Evolutionary conservation across 2,329 filamentous ascomycete species (phyloP), one percentile per base, ranked within the genome.

Genomic region (Fusarium sp.): DNA sequence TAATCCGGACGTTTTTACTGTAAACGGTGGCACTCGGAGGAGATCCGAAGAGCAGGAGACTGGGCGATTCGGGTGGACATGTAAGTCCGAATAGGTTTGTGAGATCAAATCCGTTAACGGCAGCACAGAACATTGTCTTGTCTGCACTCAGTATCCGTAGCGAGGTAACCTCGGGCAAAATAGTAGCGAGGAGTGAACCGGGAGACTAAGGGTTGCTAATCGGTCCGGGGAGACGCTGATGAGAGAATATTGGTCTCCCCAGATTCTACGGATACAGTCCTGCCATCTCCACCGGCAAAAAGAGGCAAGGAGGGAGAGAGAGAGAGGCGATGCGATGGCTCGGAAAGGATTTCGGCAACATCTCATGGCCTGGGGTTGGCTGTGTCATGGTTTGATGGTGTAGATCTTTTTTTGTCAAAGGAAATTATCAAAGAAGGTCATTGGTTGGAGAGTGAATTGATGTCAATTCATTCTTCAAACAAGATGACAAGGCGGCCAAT

Each of bases 391-490:
- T 66, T 63, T 68, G 55, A 65, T 68, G 27, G 34, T 53, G 50
- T 22, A 58, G 57, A 54, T 50, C 46, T 49, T 63, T 75, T 71
- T 43, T 64, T 63, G 60, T 61, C 66, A 63, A 34, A 56, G 53
- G 60, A 52, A 43, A 22, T 20, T 47, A 57, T 43, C 30, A 47
- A 22, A 55, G 54, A 61, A 27, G 46, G 44, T 45, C 49, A 76
- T 76, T 76, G 74, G 74, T 27, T 43, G 44, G 47, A 25, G 46
- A 18, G 32, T 51, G 47, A 72, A 51, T 72, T 65, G 71, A 76
- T 76, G 74, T 62, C 74, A 76, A 76, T 76, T 76, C 63, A 76
- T 76, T 76, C 69, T 76, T 72, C 71, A 75, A 76, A 76, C 74
- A 59, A 57, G 68, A 63, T 68, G 67, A 56, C 72, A 72, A 74